Conservation (phyloP, 202 grass and related monocot species). For the Carex sylvatica region DNA sequence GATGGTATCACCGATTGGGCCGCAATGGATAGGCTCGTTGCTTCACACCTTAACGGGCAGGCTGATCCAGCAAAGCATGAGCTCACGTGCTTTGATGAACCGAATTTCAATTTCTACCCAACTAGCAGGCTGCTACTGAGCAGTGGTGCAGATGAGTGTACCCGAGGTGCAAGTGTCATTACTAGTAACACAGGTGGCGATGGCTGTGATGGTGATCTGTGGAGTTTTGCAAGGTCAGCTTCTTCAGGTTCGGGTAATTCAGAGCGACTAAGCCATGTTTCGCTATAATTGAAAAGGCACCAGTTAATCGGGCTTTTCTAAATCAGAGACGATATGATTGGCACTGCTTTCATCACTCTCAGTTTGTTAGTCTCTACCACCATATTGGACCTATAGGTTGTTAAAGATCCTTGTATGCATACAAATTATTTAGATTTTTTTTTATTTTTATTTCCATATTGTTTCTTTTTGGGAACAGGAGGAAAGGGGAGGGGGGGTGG, state of each 20-base stretch:
- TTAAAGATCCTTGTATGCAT: conserved; percentile 1
- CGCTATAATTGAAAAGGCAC: conserved; percentile 26
- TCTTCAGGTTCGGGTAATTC: conserved; percentile 23
- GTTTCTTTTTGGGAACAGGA: conserved; percentile 18
- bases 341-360: neutral
- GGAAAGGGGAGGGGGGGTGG: conserved; percentile 1
- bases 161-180: neutral
- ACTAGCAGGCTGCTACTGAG: conserved; percentile 33
- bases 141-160: neutral
- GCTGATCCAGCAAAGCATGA: conserved; percentile 36
- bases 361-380: neutral
- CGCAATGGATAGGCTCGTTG: conserved; percentile 76
- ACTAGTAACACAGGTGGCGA: neutral
- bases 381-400: conserved; percentile 15
- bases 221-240: conserved; percentile 64
- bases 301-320: neutral
- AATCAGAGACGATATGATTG: neutral
- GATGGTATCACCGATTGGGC: conserved; percentile 60
- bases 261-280: conserved; percentile 45
- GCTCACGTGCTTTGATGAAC: conserved; percentile 57
- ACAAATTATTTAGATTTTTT: conserved; percentile 6
- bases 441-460: neutral
- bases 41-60: conserved; percentile 82
- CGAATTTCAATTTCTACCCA: conserved; percentile 47
- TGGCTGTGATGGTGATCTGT: conserved; percentile 64